Percentiles rank a stretch among this genome's conserved stretches.
phyloP scores from a whole-genome alignment of 176 grass and related monocot species.

The Triticum timopheevii region DNA sequence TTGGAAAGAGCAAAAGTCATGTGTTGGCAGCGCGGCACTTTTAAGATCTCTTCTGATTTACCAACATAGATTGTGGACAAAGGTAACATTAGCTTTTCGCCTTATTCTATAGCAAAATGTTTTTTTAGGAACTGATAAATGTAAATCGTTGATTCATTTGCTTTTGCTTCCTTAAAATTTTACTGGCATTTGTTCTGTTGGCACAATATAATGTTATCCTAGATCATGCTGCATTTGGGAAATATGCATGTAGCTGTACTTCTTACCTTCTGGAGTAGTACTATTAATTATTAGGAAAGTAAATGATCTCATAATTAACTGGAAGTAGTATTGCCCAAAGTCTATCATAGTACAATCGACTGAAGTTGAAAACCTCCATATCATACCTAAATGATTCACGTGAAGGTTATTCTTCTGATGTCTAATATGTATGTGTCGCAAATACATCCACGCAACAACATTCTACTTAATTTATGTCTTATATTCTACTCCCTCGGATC shows the following conservation, averaged over 20 bases:
- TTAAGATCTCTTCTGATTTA: conserved; percentile 45
- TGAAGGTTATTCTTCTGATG: not conserved
- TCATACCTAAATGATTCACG: conserved; percentile 8
- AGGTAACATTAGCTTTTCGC: not conserved
- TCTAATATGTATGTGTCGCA: conserved; percentile 18
- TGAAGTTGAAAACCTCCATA: conserved; percentile 22
- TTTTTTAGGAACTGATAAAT: conserved; percentile 11
- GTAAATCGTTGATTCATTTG: conserved; percentile 34
- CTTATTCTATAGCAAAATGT: not conserved
- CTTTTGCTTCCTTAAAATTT: conserved; percentile 11
- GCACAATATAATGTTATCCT: conserved; percentile 32
- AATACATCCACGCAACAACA: conserved; percentile 13
- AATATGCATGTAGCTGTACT: not conserved
- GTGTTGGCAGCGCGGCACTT: conserved; percentile 17
- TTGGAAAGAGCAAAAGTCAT: conserved; percentile 23
- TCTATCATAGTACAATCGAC: conserved; percentile 12
- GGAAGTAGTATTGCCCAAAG: not conserved
- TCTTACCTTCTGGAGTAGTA: not conserved
- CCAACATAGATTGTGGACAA: conserved; percentile 26
- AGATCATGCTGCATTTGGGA: conserved; percentile 17
- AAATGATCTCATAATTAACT: conserved; percentile 8
- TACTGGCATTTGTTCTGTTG: conserved; percentile 14
- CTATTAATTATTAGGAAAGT: not conserved
- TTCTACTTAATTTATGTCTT: conserved; percentile 24
- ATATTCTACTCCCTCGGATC: not conserved